Percentiles rank a stretch among this genome's conserved stretches.
Evolutionary conservation across 148 eudicot species (phyloP).

Genomic region (Amaranthus cruentus): DNA sequence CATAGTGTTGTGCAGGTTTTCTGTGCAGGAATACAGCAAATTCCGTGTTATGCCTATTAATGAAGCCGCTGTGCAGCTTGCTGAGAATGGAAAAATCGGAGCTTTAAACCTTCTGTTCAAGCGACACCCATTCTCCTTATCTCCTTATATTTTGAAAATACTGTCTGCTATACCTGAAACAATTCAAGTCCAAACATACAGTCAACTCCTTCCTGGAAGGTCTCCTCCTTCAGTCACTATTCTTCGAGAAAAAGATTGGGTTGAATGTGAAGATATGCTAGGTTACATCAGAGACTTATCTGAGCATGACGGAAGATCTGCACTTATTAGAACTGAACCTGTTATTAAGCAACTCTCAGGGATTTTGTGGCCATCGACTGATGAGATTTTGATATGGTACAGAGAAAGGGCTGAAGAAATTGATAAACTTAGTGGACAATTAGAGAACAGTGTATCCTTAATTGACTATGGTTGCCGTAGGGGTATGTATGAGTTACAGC

Average conservation of each 20-base stretch:
- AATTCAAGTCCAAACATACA: constrained; percentile 79
- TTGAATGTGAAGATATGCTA: constrained; percentile 81
- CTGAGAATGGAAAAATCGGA: constrained; percentile 95
- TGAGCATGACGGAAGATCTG: constrained; percentile 36
- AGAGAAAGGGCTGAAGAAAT: constrained; percentile 81
- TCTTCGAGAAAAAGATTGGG: constrained; percentile 89
- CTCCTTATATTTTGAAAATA: constrained; percentile 66
- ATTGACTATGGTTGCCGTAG: constrained; percentile 76
- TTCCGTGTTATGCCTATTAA: constrained; percentile 62
- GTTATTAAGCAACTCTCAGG: constrained; percentile 49
- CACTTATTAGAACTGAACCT: constrained; percentile 66
- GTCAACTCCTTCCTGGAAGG: constrained; percentile 88
- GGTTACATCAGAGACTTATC: constrained; percentile 37
- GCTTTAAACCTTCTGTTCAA: constrained; percentile 89
- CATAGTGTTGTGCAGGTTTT: constrained; percentile 67
- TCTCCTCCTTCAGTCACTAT: constrained; percentile 61
- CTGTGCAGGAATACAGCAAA: constrained; percentile 75
- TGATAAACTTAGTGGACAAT: constrained; percentile 86
- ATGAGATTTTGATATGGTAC: constrained; percentile 73
- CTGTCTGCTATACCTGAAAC: constrained; percentile 94
- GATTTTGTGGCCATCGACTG: constrained; percentile 66
- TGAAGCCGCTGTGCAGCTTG: constrained; percentile 74
- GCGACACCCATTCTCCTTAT: constrained; percentile 84
- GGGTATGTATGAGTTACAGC: constrained; percentile 66
- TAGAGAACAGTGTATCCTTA: constrained; percentile 69